A percentile compares a stretch with the other conserved stretches of the same genome.
Conservation (phyloP, 495 filamentous ascomycete genomes). For the Acidiella bohemica region DNA sequence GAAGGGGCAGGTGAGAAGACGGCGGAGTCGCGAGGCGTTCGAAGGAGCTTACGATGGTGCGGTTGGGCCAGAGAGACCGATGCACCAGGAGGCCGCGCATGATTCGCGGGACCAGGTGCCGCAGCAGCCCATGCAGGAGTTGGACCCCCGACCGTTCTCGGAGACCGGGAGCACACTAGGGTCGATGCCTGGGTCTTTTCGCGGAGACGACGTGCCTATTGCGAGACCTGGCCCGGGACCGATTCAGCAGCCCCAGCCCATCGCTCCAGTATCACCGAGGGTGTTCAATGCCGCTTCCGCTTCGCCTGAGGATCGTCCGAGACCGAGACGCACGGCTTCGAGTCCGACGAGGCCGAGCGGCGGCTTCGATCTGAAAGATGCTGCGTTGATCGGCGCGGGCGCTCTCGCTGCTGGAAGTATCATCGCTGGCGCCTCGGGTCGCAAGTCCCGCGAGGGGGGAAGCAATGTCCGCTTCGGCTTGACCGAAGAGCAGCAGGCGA, state of each 20-base stretch:
- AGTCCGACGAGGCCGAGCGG: constrained; percentile 9
- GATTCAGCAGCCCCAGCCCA: constrained; percentile 30
- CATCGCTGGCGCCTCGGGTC: constrained; percentile 12
- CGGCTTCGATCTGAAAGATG: constrained; percentile 22
- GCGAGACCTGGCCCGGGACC: constrained; percentile 23
- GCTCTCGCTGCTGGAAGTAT: constrained; percentile 20
- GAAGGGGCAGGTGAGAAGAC: constrained; percentile 35
- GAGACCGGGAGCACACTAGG: constrained; percentile 9
- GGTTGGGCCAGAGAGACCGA: neutral
- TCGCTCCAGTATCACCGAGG: constrained; percentile 23
- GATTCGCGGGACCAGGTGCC: too few relatives aligned
- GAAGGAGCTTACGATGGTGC: too few relatives aligned
- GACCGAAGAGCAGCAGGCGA: constrained; percentile 23
- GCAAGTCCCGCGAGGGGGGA: constrained; percentile 18
- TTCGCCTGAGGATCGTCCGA: constrained; percentile 1
- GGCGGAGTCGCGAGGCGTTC: too few relatives aligned
- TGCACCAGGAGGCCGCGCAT: neutral
- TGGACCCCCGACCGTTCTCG: constrained; percentile 15
- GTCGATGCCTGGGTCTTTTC: constrained; percentile 15
- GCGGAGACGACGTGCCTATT: constrained; percentile 15
- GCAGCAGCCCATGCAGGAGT: constrained; percentile 14
- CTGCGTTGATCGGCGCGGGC: constrained; percentile 23
- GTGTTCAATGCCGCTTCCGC: constrained; percentile 8
- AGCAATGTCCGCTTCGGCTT: constrained; percentile 25
- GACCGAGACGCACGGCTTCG: constrained; percentile 12